phyloP scores from a whole-genome alignment of 2,329 filamentous ascomycete species.

The Tolypocladium sp. region DNA sequence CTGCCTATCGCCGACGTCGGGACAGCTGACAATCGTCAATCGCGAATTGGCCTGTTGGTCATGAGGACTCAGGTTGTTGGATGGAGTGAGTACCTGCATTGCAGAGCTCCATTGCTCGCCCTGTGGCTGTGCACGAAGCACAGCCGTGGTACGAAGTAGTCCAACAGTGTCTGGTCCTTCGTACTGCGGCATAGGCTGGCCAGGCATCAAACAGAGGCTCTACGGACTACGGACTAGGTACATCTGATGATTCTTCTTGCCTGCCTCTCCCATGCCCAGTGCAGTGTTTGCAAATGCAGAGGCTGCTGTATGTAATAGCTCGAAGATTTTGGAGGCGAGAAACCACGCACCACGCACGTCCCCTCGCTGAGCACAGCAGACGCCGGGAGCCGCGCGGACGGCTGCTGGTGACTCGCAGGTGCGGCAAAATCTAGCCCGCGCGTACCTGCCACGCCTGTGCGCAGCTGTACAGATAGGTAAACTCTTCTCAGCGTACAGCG shows the following conservation, averaged over 20 bases:
- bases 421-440: background rate
- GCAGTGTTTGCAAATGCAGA: background rate
- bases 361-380: background rate
- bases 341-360: background rate
- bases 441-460: background rate
- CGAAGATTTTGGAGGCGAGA: background rate
- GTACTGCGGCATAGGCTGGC: no score
- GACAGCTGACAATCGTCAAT: background rate
- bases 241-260: no score
- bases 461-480: background rate
- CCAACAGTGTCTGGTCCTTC: no score
- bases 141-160: background rate
- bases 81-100: background rate
- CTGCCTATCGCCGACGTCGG: background rate
- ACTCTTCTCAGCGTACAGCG: no score
- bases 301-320: no score
- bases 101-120: background rate
- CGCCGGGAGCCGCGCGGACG: background rate
- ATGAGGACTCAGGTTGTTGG: background rate
- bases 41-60: background rate
- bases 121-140: background rate
- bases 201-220: no score
- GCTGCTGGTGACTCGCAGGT: background rate
- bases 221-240: no score
- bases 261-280: background rate